Evolutionary conservation across 73 alveolate genomes (phyloP).

Genomic region (Paramecium pentaurelia): DNA sequence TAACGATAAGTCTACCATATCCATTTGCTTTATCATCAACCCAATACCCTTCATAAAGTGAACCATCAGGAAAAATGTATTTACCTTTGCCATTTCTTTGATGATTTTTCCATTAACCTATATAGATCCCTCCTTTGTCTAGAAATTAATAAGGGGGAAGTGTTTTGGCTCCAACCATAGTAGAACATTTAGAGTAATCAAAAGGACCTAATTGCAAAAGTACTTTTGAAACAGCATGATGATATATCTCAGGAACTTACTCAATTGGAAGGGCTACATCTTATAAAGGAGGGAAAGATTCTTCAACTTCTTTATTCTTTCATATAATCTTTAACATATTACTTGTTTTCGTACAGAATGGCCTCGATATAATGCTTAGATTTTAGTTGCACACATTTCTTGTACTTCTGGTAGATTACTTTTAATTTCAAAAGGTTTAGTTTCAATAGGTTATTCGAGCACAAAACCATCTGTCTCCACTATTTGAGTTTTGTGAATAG

Average conservation of each 20-base stretch:
- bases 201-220: background rate
- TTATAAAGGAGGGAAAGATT: background rate
- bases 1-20: slow-evolving; percentile 33
- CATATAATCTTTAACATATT: background rate
- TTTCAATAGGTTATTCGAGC: background rate
- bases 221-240: background rate
- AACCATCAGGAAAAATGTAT: slow-evolving; percentile 28
- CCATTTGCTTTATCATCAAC: slow-evolving; percentile 42
- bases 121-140: background rate
- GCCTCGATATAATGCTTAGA: background rate
- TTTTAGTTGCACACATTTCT: background rate
- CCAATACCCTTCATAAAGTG: slow-evolving; percentile 20
- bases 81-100: slow-evolving; percentile 69
- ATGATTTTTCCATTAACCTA: slow-evolving; percentile 72
- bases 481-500: background rate
- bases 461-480: background rate
- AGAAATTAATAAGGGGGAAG: background rate
- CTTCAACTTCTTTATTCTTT: background rate
- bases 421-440: background rate
- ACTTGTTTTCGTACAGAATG: background rate
- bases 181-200: background rate
- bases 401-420: background rate
- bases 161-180: background rate
- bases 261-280: background rate
- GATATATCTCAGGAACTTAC: background rate